Evolutionary conservation across 2,329 filamentous ascomycete species (phyloP).

Genomic region (Penicillium sp.): DNA sequence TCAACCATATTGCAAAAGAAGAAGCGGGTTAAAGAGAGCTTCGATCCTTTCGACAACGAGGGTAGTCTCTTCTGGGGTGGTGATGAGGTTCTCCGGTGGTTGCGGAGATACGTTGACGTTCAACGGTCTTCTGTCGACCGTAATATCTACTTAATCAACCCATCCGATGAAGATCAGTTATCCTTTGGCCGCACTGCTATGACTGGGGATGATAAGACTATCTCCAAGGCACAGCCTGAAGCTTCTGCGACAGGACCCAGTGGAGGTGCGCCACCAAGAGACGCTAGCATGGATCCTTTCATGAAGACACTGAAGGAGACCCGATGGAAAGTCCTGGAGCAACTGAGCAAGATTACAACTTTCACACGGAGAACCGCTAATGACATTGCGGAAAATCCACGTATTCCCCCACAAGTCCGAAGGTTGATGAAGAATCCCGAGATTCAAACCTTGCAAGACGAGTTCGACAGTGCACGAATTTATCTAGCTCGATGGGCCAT

Average conservation of each 20-base stretch:
- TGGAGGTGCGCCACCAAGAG: conserved; percentile 45
- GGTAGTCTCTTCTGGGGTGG: conserved; percentile 94
- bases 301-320: conserved; percentile 94
- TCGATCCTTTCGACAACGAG: conserved; percentile 84
- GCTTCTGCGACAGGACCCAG: conserved; percentile 39
- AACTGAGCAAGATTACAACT: conserved; percentile 95
- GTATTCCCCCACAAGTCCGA: conserved; percentile 84
- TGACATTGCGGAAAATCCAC: conserved; percentile 88
- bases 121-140: conserved; percentile 85
- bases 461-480: conserved; percentile 93
- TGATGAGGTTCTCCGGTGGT: conserved; percentile 90
- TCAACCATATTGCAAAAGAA: conserved; percentile 94
- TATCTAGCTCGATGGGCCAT: conserved; percentile 98
- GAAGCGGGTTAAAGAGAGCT: conserved; percentile 77
- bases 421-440: conserved; percentile 87
- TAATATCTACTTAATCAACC: conserved; percentile 89
- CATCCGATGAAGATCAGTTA: conserved; percentile 78
- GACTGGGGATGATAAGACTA: conserved; percentile 44
- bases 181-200: conserved; percentile 67
- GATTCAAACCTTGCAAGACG: conserved; percentile 91
- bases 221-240: conserved; percentile 38
- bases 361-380: conserved; percentile 92
- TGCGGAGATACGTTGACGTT: conserved; percentile 80
- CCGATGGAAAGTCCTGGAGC: conserved; percentile 94
- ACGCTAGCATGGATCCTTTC: conserved; percentile 87